Conservation (phyloP, 345 rosid species). For the Eucalyptus shirleyi region DNA sequence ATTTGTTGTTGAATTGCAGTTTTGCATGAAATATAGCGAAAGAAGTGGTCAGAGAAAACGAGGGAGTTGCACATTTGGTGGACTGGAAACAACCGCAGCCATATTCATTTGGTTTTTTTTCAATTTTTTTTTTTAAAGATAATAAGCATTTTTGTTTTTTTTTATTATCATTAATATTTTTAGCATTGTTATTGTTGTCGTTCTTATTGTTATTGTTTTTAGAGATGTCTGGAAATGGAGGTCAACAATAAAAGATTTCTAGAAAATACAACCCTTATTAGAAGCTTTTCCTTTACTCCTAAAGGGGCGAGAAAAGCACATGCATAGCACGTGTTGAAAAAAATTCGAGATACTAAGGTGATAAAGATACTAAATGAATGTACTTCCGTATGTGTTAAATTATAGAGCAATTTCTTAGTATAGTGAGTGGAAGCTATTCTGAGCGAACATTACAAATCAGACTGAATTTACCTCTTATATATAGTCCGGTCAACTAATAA, state of each 20-base stretch:
- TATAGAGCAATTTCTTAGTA: neutral
- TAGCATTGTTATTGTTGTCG: neutral
- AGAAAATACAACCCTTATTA: neutral
- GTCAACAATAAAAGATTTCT: neutral
- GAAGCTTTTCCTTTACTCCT: neutral
- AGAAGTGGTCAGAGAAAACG: neutral
- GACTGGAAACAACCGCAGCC: neutral
- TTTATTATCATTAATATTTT: neutral
- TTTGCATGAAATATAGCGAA: neutral
- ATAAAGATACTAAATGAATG: neutral
- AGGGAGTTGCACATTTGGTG: neutral
- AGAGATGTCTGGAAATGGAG: neutral
- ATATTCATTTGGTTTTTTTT: neutral
- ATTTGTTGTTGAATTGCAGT: neutral
- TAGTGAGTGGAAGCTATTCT: neutral
- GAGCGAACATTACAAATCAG: neutral
- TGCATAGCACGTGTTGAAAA: neutral
- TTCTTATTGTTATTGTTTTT: neutral
- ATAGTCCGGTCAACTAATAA: neutral
- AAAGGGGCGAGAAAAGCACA: neutral
- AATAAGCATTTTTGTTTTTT: neutral
- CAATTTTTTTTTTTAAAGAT: neutral
- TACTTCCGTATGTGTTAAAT: fast-evolving
- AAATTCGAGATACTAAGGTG: neutral
- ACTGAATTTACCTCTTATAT: neutral